Conservation (phyloP, 176 grass and related monocot species). For the Bolboschoenus planiculmis region DNA sequence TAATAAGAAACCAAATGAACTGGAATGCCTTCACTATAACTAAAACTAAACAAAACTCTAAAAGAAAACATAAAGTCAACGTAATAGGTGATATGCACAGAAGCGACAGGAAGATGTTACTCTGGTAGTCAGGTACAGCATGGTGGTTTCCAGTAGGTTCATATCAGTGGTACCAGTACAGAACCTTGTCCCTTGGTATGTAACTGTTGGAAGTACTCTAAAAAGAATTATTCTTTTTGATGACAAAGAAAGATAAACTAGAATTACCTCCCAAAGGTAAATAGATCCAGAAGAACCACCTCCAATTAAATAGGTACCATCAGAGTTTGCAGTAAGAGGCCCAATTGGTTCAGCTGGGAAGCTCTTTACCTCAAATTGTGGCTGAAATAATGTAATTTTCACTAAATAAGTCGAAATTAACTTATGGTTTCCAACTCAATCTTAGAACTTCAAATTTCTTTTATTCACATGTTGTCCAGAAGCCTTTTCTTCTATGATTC, state of each 20-base stretch:
- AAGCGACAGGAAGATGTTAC: background rate
- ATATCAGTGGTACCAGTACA: background rate
- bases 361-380: conserved; percentile 67
- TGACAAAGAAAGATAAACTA: background rate
- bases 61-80: background rate
- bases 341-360: conserved; percentile 81
- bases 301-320: conserved; percentile 76
- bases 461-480: background rate
- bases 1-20: background rate
- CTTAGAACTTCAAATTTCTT: background rate
- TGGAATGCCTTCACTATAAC: background rate
- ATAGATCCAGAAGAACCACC: conserved; percentile 58
- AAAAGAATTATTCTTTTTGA: background rate
- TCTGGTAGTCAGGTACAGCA: background rate
- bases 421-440: background rate
- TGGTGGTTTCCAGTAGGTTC: background rate
- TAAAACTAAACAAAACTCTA: background rate
- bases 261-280: conserved; percentile 75
- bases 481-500: background rate
- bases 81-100: background rate
- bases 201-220: background rate
- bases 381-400: conserved; percentile 32
- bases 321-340: conserved; percentile 51
- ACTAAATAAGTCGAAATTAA: background rate
- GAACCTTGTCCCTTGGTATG: background rate